Evolutionary conservation across 2,329 filamentous ascomycete genomes (phyloP).

Genomic region (Stagonosporopsis tanaceti): DNA sequence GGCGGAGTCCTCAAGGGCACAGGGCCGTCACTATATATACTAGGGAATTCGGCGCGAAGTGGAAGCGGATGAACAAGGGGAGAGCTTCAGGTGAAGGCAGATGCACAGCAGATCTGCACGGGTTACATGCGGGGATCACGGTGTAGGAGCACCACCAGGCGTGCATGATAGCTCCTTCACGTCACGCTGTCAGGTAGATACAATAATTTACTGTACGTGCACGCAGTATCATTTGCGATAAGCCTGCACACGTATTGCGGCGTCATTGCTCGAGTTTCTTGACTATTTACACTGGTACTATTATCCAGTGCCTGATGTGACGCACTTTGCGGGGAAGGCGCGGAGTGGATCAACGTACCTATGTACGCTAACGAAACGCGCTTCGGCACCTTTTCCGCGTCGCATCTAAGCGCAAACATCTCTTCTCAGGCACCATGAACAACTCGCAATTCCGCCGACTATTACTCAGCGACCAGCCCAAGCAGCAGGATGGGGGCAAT

Average conservation of each 20-base stretch:
- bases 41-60: not conserved
- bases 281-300: not conserved
- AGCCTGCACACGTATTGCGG: not conserved
- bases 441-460: slow-evolving; percentile 93
- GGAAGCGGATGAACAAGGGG: slow-evolving; percentile 6
- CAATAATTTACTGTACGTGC: not conserved
- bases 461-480: slow-evolving; percentile 62
- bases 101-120: slow-evolving; percentile 13
- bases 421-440: slow-evolving; percentile 71
- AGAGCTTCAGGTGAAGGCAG: slow-evolving; percentile 7
- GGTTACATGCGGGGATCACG: slow-evolving; percentile 4
- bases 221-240: not conserved
- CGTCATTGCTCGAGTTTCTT: not conserved
- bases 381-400: slow-evolving; percentile 11
- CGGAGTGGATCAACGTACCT: not conserved
- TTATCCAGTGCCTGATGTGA: not conserved
- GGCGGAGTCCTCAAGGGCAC: not conserved
- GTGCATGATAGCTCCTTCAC: not conserved
- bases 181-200: not conserved
- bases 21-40: slow-evolving; percentile 6
- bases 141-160: not conserved
- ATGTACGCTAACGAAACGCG: slow-evolving; percentile 9
- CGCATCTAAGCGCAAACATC: not conserved
- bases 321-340: slow-evolving; percentile 15
- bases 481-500: slow-evolving; percentile 43